These are phyloP conservation scores for Apiotrichum sp. DNA, from an alignment of 1,284 basidiomycete genomes.

Conservation along the genomic window DNA sequence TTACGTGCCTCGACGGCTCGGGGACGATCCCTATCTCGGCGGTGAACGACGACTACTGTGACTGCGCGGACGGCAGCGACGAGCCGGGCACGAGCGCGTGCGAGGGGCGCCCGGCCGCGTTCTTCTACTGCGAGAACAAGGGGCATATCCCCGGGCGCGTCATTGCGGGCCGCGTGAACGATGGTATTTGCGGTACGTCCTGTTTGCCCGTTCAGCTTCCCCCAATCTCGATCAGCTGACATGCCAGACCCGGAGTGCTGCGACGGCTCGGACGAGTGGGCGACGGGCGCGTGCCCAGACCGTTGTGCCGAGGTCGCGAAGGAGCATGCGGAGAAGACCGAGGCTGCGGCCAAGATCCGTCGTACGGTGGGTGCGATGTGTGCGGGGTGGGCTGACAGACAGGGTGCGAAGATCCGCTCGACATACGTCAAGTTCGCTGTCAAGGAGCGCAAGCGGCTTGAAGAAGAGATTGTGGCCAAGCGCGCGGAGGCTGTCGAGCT, in stretches of 20 bases:
- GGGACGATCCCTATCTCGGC: constrained; percentile 57
- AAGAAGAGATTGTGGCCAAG: constrained; percentile 54
- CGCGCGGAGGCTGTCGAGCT: constrained; percentile 61
- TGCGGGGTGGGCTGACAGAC: not conserved
- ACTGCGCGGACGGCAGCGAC: constrained; percentile 87
- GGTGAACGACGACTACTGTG: constrained; percentile 92
- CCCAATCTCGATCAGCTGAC: too few relatives aligned
- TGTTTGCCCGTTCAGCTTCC: too few relatives aligned
- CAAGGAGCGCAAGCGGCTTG: constrained; percentile 76
- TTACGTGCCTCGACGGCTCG: constrained; percentile 41
- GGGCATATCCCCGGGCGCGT: constrained; percentile 80
- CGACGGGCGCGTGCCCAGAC: constrained; percentile 67
- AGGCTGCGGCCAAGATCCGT: constrained; percentile 67
- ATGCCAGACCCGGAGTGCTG: constrained; percentile 80
- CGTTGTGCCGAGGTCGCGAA: constrained; percentile 70
- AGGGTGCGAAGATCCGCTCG: constrained; percentile 86
- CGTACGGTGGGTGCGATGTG: constrained; percentile 58
- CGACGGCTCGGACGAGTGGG: constrained; percentile 85
- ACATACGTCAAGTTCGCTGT: constrained; percentile 79
- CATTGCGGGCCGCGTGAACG: constrained; percentile 77
- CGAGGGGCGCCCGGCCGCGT: constrained; percentile 51
- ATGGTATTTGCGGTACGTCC: constrained; percentile 82
- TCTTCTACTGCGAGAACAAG: constrained; percentile 81
- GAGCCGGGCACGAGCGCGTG: constrained; percentile 95
- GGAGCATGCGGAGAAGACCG: constrained; percentile 59